These are phyloP conservation scores for Thalassiosira pacifica DNA, from an alignment of 352 stramenopile species.

Conservation along the genomic window DNA sequence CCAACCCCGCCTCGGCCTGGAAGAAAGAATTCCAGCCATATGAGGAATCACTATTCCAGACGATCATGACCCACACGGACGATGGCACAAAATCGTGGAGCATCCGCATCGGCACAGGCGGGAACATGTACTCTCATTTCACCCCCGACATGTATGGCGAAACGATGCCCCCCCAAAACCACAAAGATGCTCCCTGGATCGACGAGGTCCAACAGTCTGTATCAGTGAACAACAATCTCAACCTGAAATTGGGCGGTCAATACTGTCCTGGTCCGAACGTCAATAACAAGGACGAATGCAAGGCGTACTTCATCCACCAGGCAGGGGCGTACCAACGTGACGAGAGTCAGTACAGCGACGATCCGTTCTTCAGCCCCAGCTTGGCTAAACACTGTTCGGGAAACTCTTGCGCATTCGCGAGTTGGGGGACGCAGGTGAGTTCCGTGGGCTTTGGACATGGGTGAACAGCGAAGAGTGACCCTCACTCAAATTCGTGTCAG, in stretches of 20 bases:
- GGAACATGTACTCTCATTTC: slow-evolving; percentile 59
- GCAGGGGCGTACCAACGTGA: slow-evolving; percentile 47
- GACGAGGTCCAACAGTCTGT: slow-evolving; percentile 59
- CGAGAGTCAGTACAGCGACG: slow-evolving; percentile 18
- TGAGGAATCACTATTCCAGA: slow-evolving; percentile 51
- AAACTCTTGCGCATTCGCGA: slow-evolving; percentile 44
- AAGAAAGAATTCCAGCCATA: not conserved
- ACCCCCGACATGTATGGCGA: slow-evolving; percentile 36
- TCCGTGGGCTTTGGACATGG: no score
- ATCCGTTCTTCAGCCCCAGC: slow-evolving; percentile 9
- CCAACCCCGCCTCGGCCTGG: slow-evolving; percentile 39
- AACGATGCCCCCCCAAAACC: slow-evolving; percentile 43
- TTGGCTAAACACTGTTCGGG: slow-evolving; percentile 24
- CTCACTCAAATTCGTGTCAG: no score
- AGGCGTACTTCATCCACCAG: slow-evolving; percentile 60
- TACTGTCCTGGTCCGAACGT: slow-evolving; percentile 3
- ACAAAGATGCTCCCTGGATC: slow-evolving; percentile 38
- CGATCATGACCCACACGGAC: slow-evolving; percentile 47
- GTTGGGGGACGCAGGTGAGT: slow-evolving; percentile 2
- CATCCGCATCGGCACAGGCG: slow-evolving; percentile 49
- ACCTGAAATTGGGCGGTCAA: not conserved
- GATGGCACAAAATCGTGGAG: slow-evolving; percentile 20
- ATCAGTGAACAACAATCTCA: slow-evolving; percentile 24
- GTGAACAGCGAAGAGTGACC: no score
- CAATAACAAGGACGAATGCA: not conserved